Evolutionary conservation across 352 stramenopile species (phyloP), one percentile per base, ranked within the genome.

Genomic region (Pythium apleroticum): DNA sequence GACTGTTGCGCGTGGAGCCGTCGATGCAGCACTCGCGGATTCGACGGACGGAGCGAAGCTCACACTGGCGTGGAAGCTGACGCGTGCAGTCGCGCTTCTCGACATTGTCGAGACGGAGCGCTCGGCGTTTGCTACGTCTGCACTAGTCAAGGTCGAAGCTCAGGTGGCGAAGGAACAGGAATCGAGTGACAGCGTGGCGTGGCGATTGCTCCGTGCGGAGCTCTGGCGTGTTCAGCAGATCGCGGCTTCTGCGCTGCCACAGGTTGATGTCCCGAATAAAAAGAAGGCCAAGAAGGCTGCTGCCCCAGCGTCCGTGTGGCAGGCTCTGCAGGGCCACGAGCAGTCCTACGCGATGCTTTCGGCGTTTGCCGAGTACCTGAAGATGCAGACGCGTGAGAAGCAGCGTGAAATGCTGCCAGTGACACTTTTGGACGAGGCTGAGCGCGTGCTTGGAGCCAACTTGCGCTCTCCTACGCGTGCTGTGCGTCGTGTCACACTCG

Each of bases 171-270:
- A 77, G 7, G 52, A 66, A 4, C 46, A 10, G 12, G 48, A 60
- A 31, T 19, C 55, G 11, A 69, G 61, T 5, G 31, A 45, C 3
- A 27, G 28, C 10, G 41, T 58, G 0, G 35, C 31, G 28, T 66
- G 31, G 63, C 58, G 63, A 14, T 65, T 69, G 14, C 39, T 94
- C 8, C 75, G 79, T 35, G 80, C 78, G 25, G 78, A 92, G 39
- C 60, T 94, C 14, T 92, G 85, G 85, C 81, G 84, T n/a, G 43
- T 93, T 17, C 71, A 81, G 33, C 81, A 90, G 57, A 80, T 90
- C 63, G 64, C 52, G 14, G 76, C 76, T 0, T 63, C 59, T 66
- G 46, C 65, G 80, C 43, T 71, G 82, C 28, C 65, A 48, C 22
- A 65, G 71, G 10, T 57, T 27, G 19, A 66, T 62, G 11, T 31